A percentile compares a stretch with the other conserved stretches of the same genome.
These are phyloP conservation scores for Emmonsiellopsis sp. DNA, from an alignment of 2,329 filamentous ascomycete genomes.

Conservation along the genomic window DNA sequence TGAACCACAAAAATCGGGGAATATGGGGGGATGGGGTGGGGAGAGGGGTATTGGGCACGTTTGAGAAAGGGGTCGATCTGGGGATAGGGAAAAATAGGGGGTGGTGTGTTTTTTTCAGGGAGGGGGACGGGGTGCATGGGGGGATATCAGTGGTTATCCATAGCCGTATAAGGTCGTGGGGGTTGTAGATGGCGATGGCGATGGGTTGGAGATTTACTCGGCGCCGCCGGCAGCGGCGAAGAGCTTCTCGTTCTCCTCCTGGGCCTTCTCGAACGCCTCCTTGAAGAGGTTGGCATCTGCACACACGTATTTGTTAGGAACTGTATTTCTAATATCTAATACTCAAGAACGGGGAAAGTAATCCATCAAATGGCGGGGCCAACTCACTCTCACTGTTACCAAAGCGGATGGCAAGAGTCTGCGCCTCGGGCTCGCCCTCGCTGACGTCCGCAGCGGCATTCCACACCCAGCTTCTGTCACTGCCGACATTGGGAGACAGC, in stretches of 20 bases:
- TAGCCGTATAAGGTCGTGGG: neutral
- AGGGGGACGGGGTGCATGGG: neutral
- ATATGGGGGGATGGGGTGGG: neutral
- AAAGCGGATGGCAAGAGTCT: conserved; percentile 93
- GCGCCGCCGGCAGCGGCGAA: conserved; percentile 49
- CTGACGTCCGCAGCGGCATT: conserved; percentile 95
- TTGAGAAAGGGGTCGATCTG: neutral
- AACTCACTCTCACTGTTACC: conserved; percentile 91
- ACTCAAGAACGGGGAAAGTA: too few relatives aligned
- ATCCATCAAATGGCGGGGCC: too few relatives aligned
- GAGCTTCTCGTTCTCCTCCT: conserved; percentile 87
- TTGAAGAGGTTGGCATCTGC: conserved; percentile 94
- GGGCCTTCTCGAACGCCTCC: conserved; percentile 92
- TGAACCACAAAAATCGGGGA: neutral
- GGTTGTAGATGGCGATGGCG: neutral
- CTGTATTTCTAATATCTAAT: neutral
- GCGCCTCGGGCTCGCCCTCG: conserved; percentile 93
- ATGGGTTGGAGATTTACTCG: neutral
- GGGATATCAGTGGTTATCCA: too few relatives aligned
- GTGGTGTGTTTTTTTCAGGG: neutral
- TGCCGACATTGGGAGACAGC: conserved; percentile 93
- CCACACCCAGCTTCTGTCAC: conserved; percentile 98
- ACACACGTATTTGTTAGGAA: neutral
- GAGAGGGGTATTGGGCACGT: neutral
- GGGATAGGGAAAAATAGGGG: neutral